These are phyloP conservation scores for Kokia cookei DNA, from an alignment of 441 rosid species.

Conservation along the genomic window DNA sequence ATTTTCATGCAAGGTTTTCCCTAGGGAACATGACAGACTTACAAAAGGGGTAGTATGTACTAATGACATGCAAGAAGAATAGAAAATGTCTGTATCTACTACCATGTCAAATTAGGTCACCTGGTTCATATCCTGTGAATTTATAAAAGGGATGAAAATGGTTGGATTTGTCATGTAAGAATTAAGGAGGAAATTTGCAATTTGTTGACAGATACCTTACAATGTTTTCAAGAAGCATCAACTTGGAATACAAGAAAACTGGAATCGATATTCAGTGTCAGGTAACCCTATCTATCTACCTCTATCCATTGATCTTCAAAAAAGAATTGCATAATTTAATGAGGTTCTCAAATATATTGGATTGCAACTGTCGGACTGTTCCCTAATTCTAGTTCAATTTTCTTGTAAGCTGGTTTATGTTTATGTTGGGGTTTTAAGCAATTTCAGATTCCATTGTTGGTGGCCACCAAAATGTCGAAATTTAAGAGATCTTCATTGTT, in stretches of 20 bases:
- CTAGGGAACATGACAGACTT: no score
- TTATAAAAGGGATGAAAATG: no score
- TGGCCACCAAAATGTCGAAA: background rate
- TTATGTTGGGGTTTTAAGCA: background rate
- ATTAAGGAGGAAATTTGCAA: background rate
- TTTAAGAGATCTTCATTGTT: background rate
- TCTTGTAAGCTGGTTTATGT: background rate
- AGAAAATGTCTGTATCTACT: no score
- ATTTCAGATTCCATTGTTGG: background rate
- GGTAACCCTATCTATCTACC: constrained; percentile 13
- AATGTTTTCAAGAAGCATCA: constrained; percentile 25
- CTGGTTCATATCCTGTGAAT: no score
- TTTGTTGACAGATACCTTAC: constrained; percentile 16
- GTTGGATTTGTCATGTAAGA: no score
- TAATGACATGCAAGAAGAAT: no score
- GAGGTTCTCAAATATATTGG: background rate
- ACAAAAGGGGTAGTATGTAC: no score
- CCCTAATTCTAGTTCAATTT: background rate
- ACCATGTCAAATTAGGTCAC: no score
- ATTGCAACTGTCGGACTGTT: background rate
- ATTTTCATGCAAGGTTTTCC: no score
- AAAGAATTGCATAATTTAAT: background rate
- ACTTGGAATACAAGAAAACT: constrained; percentile 19
- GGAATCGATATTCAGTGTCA: constrained; percentile 37
- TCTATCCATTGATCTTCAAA: background rate